A percentile compares a stretch with the other conserved stretches of the same genome.
These are phyloP conservation scores for Tremella mesenterica DNA, from an alignment of 768 basidiomycete species.

Conservation along the genomic window DNA sequence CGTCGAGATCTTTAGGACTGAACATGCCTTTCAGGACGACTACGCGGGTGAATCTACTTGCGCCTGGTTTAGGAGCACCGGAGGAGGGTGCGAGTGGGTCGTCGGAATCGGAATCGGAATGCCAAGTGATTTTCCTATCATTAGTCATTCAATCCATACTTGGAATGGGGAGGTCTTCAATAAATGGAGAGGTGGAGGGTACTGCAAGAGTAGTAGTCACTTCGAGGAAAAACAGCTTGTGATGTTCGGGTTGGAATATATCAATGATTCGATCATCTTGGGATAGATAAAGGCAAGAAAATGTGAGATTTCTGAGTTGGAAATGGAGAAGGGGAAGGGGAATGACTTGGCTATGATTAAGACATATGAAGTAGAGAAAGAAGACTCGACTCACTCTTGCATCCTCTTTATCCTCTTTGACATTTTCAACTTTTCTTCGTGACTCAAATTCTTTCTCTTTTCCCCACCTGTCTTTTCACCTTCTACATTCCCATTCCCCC, in stretches of 20 bases:
- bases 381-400: slow-evolving; percentile 50
- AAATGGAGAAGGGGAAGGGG: too few relatives aligned
- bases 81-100: slow-evolving; percentile 29
- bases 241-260: not conserved
- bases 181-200: not conserved
- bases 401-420: slow-evolving; percentile 41
- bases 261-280: too few relatives aligned
- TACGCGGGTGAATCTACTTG: slow-evolving; percentile 53
- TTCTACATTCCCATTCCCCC: slow-evolving; percentile 51
- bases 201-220: not conserved
- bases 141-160: not conserved
- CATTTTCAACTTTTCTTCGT: slow-evolving; percentile 42
- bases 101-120: slow-evolving; percentile 85
- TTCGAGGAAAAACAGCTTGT: not conserved
- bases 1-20: slow-evolving; percentile 51
- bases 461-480: slow-evolving; percentile 47
- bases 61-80: slow-evolving; percentile 46
- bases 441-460: slow-evolving; percentile 37
- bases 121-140: slow-evolving; percentile 83
- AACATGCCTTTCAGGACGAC: slow-evolving; percentile 97
- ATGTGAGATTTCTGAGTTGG: too few relatives aligned
- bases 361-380: too few relatives aligned
- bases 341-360: too few relatives aligned
- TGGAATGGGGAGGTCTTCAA: too few relatives aligned
- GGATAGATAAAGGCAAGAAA: too few relatives aligned